These are phyloP conservation scores for Huiozyma naganishii DNA, from an alignment of 805 yeast genomes.

Conservation along the genomic window DNA sequence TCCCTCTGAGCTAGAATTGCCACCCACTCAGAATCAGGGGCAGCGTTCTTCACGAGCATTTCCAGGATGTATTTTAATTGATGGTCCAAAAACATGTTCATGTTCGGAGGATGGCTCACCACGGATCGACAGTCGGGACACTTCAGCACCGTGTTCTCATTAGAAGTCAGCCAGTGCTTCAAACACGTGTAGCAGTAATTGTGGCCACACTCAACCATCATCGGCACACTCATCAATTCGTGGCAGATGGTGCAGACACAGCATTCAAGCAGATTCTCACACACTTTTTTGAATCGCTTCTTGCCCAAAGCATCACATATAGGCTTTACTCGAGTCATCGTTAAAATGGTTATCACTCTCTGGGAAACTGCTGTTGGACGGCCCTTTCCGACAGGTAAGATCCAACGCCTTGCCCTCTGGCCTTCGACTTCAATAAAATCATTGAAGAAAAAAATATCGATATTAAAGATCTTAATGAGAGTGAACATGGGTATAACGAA, in stretches of 20 bases:
- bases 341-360: not conserved
- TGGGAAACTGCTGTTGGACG: no score
- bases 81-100: conserved; percentile 44
- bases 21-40: conserved; percentile 12
- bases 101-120: conserved; percentile 38
- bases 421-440: no score
- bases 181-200: conserved; percentile 61
- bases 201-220: conserved; percentile 59
- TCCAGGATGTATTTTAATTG: conserved; percentile 34
- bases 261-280: conserved; percentile 19
- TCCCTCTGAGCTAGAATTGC: conserved; percentile 13
- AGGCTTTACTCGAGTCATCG: conserved; percentile 1
- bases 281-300: conserved; percentile 7
- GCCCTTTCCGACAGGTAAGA: no score
- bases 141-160: conserved; percentile 33
- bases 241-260: conserved; percentile 53
- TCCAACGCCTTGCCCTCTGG: no score
- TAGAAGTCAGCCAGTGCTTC: conserved; percentile 45
- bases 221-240: conserved; percentile 58
- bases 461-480: no score
- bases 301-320: conserved; percentile 4
- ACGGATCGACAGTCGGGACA: conserved; percentile 60
- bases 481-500: no score
- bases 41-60: conserved; percentile 7
- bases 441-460: no score